Base-by-base conservation (phyloP, 192 early-diverging fungal genomes). In the Mortierella hygrophila region DNA sequence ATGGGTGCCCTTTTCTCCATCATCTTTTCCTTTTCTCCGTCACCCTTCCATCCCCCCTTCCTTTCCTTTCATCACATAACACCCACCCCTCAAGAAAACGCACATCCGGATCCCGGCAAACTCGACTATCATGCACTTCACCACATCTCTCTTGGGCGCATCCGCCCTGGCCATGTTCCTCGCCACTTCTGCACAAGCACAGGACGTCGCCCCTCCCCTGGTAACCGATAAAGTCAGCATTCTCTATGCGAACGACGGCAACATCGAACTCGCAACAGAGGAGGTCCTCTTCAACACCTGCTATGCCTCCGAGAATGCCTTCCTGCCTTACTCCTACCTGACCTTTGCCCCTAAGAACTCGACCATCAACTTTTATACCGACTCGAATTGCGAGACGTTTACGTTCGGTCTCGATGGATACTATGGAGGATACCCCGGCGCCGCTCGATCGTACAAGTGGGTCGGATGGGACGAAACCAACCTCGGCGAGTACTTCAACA, bases 351-450 rank as follows among this genome's bases (percentile, higher is more conserved):
- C 84, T 47, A 80, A 78, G 68, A 78, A 81, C 47, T 75, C 84
- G 16, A 86, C 84, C 57, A 81, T 86, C 72, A 86, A 86, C 76
- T 86, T 86, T 75, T 86, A 81, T 55, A 68, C 41, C 42, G 84
- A 86, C 72, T 74, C 78, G 7, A 80, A 77, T 42, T 86, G 84
- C 41, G 42, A 74, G 10, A 65, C n/a, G 16, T 86, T 86, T 49
- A 63, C 79, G 10, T 86, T 86, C 74, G 84, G 79, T 21, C 72
- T 86, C 9, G 75, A 86, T 38, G 84, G 84, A 63, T 80, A 80
- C 76, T 86, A 81, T 73, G 79, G 84, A 42, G 84, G 79, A 23
- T 76, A 86, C 76, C 84, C 84, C 1, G 84, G 84, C 32, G n/a
- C 57, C 16, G 84, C 84, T 15, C 40, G 76, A 26, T 86, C 84